Percentiles rank a stretch among this genome's conserved stretches.
Evolutionary conservation across 163 green algal species (phyloP).

Genomic region (Scenedesmus sp.): DNA sequence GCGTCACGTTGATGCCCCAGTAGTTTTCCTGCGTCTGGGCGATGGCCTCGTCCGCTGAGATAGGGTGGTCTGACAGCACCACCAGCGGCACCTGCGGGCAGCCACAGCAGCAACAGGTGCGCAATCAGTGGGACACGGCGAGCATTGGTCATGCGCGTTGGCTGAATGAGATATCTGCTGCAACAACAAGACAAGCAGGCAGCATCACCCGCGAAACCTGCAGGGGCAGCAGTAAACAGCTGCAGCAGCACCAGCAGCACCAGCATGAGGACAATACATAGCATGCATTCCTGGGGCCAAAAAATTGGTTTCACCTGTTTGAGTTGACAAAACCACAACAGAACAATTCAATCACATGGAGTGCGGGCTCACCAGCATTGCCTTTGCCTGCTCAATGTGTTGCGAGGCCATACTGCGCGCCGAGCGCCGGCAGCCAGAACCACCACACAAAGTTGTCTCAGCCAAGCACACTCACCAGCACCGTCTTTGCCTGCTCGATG

Average conservation of each 20-base stretch:
- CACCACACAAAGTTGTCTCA: too few relatives aligned
- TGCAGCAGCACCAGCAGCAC: slow-evolving; percentile 31
- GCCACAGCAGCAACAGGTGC: background rate
- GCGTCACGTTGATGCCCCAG: slow-evolving; percentile 48
- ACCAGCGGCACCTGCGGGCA: slow-evolving; percentile 47
- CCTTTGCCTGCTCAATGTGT: slow-evolving; percentile 46
- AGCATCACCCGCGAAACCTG: slow-evolving; percentile 26
- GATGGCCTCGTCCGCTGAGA: slow-evolving; percentile 3
- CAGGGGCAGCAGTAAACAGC: background rate
- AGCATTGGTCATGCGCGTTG: too few relatives aligned
- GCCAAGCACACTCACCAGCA: slow-evolving; percentile 53
- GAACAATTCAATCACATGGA: too few relatives aligned
- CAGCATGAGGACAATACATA: background rate
- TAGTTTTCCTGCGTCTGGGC: slow-evolving; percentile 42
- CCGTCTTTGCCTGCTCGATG: slow-evolving; percentile 43
- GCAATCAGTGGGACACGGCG: too few relatives aligned
- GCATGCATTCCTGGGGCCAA: too few relatives aligned
- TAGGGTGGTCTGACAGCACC: slow-evolving; percentile 36
- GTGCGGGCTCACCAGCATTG: slow-evolving; percentile 27
- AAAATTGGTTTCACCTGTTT: too few relatives aligned
- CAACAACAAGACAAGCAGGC: too few relatives aligned
- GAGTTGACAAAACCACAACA: too few relatives aligned
- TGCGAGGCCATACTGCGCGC: slow-evolving; percentile 16
- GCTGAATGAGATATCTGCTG: background rate
- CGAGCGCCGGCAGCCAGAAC: slow-evolving; percentile 3